A percentile compares a stretch with the other conserved stretches of the same genome.
phyloP scores from a whole-genome alignment of 371 early-diverging fungal species.

The Synchytrium microbalum region DNA sequence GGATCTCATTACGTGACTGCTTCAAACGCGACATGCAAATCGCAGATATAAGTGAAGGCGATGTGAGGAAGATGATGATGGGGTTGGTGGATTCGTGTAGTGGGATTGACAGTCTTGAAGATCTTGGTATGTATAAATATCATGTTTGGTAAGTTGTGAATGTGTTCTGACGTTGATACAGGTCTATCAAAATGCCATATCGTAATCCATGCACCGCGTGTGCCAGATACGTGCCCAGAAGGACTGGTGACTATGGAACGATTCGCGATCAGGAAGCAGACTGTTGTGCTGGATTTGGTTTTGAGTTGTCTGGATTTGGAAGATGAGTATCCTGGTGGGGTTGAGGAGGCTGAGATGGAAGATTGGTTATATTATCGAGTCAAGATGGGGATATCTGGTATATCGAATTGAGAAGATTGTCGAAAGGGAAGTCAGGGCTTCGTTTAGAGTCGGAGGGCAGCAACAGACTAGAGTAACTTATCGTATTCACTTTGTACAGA shows the following conservation, averaged over 20 bases:
- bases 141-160: no score
- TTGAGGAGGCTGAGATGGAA: neutral
- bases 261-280: neutral
- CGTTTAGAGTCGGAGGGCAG: no score
- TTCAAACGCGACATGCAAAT: no score
- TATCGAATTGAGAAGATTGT: neutral
- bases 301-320: no score
- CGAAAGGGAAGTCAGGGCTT: no score
- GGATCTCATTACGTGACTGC: no score
- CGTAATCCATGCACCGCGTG: neutral
- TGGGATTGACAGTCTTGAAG: neutral
- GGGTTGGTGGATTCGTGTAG: neutral
- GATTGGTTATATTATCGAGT: neutral
- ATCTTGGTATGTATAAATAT: neutral
- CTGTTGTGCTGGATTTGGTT: neutral
- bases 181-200: neutral
- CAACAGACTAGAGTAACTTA: no score
- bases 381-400: neutral
- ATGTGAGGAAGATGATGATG: neutral
- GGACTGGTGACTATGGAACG: neutral
- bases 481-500: conserved; percentile 1
- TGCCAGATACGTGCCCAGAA: neutral
- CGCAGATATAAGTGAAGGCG: neutral
- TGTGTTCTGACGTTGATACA: no score
- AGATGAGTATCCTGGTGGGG: neutral